Evolutionary conservation across 192 early-diverging fungal species (phyloP), one percentile per base, ranked within the genome.

Genomic region (Linnemannia hyalina): DNA sequence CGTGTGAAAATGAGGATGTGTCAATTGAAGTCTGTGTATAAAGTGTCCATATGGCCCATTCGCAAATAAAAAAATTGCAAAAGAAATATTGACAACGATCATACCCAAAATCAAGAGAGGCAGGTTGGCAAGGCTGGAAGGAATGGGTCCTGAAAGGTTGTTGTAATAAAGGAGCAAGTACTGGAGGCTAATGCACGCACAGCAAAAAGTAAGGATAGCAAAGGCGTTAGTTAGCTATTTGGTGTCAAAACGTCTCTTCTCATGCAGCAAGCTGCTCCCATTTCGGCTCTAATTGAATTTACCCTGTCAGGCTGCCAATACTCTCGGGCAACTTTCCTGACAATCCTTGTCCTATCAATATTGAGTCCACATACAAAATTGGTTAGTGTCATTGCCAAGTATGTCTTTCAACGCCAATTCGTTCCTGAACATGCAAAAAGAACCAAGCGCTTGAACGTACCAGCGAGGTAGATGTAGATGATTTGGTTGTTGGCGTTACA

Each of bases 121-220:
- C 4, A 77, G 20, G 8, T 77, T 76, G 47, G 52, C 26, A 8
- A 85, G 40, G 36, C 83, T 77, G 0, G 77, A 71, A 22, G 83
- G 83, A 72, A 85, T 85, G 0, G 83, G 55, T 16, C 83, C 78
- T 0, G 83, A 80, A n/a, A 85, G 22, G 40, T 74, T 77, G 75
- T 85, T 85, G 40, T 85, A 80, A 70, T 80, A 77, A 8, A 85
- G 70, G 10, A 85, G 70, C 23, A 85, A 63, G 36, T 85, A 85
- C 46, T 68, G 83, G 1, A 85, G 78, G 1, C 82, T 83, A 52
- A 74, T 76, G 18, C 60, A 65, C 35, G 29, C 1, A 32, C 9
- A 65, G 26, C n/a, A 65, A 65, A 65, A 35, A 26, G n/a, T 18
- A 26, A 32, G 60, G 60, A 32, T 32, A 32, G 60, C 8, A 32